Base-by-base conservation (phyloP, 495 filamentous ascomycete species). In the Aspergillus diversus region DNA sequence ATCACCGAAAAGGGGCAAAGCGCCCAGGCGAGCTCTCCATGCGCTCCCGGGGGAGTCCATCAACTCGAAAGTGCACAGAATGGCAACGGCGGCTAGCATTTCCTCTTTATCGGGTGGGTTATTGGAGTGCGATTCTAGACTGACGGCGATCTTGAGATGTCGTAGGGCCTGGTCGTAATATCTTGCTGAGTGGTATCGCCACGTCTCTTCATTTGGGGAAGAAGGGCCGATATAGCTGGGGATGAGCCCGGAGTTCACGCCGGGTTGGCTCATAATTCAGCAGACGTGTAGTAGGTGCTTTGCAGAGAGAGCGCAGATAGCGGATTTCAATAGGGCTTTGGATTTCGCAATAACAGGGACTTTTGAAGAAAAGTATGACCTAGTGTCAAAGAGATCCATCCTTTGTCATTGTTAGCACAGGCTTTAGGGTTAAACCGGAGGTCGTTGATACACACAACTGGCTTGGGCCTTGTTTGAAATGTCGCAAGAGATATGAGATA, bases 341-440 rank as follows among this genome's bases (percentile, higher is more conserved):
- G 65, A 35, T 15, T 63, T 57, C 6, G 63, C 68, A 7, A 71
- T n/a, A 5, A 71, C 59, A 16, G 65, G 61, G n/a, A 68, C 63
- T 33, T 64, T 68, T 12, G 56, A 60, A 16, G 68, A 71, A 33
- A 64, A 71, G 42, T 71, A 71, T 2, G 60, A 53, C 5, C 55
- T 64, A 27, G 63, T 64, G 31, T 71, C 65, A 27, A 71, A 68
- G 57, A 65, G 57, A 49, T 71, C 68, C 68, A 71, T 63, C 68
- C 68, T 70, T 43, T 15, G 8, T 43, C 39, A 15, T 43, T 43
- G 8, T 15, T 43, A 9, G 8, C 8, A 15, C 39, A 15, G 9
- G 39, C 1, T 43, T 43, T 15, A 43, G 9, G 15, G 9, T 43
- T 1, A 15, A 43, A 43, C 15, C 9, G 39, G 15, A 43, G 39